Evolutionary conservation across 345 rosid genomes (phyloP).

Genomic region (Syzygium aromaticum): DNA sequence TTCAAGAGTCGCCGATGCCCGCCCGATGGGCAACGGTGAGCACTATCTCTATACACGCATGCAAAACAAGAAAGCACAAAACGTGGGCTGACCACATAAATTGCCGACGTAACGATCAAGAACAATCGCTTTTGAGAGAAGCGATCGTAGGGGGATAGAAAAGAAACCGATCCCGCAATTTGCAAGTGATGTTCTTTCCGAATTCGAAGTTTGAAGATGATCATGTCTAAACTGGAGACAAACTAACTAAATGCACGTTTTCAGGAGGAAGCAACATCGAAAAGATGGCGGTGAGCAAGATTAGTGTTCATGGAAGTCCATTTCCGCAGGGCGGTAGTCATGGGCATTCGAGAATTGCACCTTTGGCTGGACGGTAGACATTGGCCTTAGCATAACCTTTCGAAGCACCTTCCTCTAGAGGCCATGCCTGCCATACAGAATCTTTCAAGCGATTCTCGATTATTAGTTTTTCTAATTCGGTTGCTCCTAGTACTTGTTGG

Average conservation of each 20-base stretch:
- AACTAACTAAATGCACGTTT: not conserved
- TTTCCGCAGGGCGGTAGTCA: no score
- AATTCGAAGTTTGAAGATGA: not conserved
- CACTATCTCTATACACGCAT: not conserved
- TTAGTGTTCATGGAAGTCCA: rapidly evolving
- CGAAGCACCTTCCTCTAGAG: no score
- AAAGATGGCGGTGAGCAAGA: not conserved
- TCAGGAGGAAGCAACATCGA: not conserved
- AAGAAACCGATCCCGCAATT: not conserved
- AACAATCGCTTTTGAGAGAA: not conserved
- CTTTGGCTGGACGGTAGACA: no score
- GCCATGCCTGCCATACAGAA: no score
- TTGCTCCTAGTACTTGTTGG: not conserved
- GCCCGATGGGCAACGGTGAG: not conserved
- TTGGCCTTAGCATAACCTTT: rapidly evolving
- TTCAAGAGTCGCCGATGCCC: not conserved
- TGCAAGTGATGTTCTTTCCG: not conserved
- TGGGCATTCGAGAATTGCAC: no score
- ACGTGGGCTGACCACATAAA: not conserved
- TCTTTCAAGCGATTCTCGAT: not conserved
- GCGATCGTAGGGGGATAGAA: not conserved
- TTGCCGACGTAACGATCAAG: not conserved
- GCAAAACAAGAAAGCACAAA: not conserved
- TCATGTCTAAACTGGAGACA: not conserved
- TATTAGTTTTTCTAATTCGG: not conserved